Percentiles rank a stretch among this genome's conserved stretches.
Conservation (phyloP, 2,329 filamentous ascomycete species). For the Fusarium sp. region DNA sequence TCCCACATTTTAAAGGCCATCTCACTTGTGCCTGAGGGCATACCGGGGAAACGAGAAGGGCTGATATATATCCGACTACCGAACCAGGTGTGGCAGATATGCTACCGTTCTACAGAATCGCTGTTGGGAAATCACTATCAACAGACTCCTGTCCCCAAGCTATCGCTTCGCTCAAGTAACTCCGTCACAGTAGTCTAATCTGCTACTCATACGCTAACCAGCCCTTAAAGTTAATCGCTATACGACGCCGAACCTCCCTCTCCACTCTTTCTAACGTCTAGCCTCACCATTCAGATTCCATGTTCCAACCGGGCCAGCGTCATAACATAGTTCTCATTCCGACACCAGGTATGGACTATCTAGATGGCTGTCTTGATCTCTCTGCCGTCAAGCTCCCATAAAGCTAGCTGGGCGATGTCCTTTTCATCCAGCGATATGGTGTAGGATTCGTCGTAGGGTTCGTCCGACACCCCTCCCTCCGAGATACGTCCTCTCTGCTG, state of each 20-base stretch:
- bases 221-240: conserved; percentile 10
- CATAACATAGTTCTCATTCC: conserved; percentile 57
- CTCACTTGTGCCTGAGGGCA: too few species aligned
- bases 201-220: neutral
- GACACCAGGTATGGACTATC: conserved; percentile 60
- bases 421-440: conserved; percentile 45
- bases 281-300: conserved; percentile 59
- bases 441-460: too few species aligned
- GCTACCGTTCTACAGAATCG: neutral
- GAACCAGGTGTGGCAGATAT: neutral
- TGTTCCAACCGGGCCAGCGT: conserved; percentile 57
- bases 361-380: conserved; percentile 62
- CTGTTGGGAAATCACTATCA: neutral
- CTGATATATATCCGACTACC: neutral
- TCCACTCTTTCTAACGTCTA: conserved; percentile 53
- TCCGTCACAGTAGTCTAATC: too few species aligned
- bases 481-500: neutral
- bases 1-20: too few species aligned
- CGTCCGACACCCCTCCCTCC: neutral
- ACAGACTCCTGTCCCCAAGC: neutral
- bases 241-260: conserved; percentile 46
- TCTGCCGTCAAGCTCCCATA: conserved; percentile 58
- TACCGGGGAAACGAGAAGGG: neutral
- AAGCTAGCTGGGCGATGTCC: conserved; percentile 53
- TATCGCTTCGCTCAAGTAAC: neutral